Evolutionary conservation across 2,329 filamentous ascomycete genomes (phyloP).

Genomic region (Penicillium sp.): DNA sequence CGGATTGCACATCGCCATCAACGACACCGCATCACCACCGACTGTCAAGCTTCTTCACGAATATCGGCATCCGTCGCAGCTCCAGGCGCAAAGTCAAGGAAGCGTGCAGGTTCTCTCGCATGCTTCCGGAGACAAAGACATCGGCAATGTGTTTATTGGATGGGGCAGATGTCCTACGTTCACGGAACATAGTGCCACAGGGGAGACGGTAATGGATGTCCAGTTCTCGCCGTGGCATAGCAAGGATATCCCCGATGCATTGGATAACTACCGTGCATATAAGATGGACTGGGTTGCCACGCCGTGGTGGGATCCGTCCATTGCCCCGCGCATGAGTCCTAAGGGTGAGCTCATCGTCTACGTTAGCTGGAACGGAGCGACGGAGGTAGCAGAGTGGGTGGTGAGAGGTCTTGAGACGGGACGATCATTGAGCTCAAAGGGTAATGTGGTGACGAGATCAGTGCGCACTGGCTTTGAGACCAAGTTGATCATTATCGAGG

Average conservation of each 20-base stretch:
- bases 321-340: not conserved
- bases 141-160: constrained; percentile 10
- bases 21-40: constrained; percentile 3
- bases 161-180: constrained; percentile 13
- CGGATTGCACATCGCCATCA: constrained; percentile 9
- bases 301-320: constrained; percentile 3
- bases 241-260: constrained; percentile 7
- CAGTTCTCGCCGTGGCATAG: constrained; percentile 16
- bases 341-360: constrained; percentile 5
- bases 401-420: not conserved
- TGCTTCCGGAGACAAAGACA: not conserved
- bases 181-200: constrained; percentile 6
- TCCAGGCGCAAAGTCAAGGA: constrained; percentile 13
- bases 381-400: constrained; percentile 3
- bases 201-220: constrained; percentile 7
- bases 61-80: constrained; percentile 9
- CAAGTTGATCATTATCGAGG: constrained; percentile 1
- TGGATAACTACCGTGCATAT: constrained; percentile 12
- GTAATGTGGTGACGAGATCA: not conserved
- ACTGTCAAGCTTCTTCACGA: constrained; percentile 10
- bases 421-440: not conserved
- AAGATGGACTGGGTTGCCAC: constrained; percentile 12
- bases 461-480: constrained; percentile 9
- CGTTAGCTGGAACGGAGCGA: constrained; percentile 15
- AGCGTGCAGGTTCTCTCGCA: constrained; percentile 6